Base-by-base conservation (phyloP, 2,329 filamentous ascomycete genomes). In the Botrytis medusae region DNA sequence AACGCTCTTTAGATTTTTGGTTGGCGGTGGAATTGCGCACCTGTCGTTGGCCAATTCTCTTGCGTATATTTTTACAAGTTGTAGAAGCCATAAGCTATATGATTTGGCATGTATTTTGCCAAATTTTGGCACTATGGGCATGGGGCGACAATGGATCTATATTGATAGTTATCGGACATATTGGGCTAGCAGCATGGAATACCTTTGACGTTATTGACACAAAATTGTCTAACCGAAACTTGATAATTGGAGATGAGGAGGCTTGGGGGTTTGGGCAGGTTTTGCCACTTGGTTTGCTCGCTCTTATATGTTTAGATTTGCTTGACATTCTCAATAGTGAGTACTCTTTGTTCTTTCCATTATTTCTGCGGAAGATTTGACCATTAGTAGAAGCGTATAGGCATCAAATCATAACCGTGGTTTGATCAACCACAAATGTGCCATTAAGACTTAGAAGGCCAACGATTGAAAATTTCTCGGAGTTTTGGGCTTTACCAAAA, bases 241-340 rank as follows among this genome's bases (percentile, higher is more conserved):
- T 75, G 29, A 44, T 74, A 29, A 37, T 54, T 14, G 74, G 72
- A 48, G 60, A 74, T 68, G 75, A 76, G 54, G 57, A 60, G 7
- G 60, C 40, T 25, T 76, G 75, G 75, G 75, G 75, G 0, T 75
- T 75, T 61, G 75, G 75, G 6, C 75, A 75, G 34, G 62, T 76
- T 29, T 29, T 76, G 44, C 74, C 75, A 2, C 48, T 75, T n/a
- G 71, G 63, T 5, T 37, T 76, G 25, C 54, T 76, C 29, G 71
- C 69, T 40, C 29, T 75, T 16, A 60, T 75, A 20, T 59, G 72
- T 20, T 60, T 76, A 18, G 72, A 73, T 59, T 46, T 74, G 18
- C 51, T 76, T 29, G 74, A 76, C 68, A 69, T 72, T 14, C 34
- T 72, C 20, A 69, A 76, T 25, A 69, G 75, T 76, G 54, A 64